Evolutionary conservation across 179 eudicot species (phyloP).

Genomic region (Camellia oleifera): DNA sequence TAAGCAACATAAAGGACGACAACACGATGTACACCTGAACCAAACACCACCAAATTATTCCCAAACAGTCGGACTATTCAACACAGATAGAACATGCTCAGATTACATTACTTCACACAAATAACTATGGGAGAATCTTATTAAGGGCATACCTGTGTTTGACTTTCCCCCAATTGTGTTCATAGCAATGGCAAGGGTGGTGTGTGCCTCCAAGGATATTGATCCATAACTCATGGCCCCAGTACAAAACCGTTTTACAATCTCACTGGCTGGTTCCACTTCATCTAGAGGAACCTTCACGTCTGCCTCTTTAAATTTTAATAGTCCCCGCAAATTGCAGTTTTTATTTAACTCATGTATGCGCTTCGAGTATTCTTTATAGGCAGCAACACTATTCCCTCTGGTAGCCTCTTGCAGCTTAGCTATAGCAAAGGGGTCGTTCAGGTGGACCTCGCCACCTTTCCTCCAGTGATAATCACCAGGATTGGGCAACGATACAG

Average conservation of each 20-base stretch:
- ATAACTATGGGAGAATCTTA: neutral
- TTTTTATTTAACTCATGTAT: slow-evolving; percentile 80
- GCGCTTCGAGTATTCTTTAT: slow-evolving; percentile 87
- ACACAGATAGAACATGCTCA: neutral
- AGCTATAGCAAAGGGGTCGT: slow-evolving; percentile 95
- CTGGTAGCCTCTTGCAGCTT: slow-evolving; percentile 96
- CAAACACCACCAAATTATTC: neutral
- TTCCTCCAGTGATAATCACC: slow-evolving; percentile 99
- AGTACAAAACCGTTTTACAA: slow-evolving; percentile 93
- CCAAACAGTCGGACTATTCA: neutral
- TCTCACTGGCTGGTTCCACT: slow-evolving; percentile 94
- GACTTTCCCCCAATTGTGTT: slow-evolving; percentile 96
- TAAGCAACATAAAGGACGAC: neutral
- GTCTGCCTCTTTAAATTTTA: slow-evolving; percentile 73
- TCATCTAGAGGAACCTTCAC: slow-evolving; percentile 77
- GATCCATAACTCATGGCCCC: slow-evolving; percentile 99
- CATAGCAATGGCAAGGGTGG: slow-evolving; percentile 94
- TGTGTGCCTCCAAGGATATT: slow-evolving; percentile 92
- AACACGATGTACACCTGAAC: neutral
- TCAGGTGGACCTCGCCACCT: slow-evolving; percentile 90
- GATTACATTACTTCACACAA: neutral
- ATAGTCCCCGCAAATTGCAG: slow-evolving; percentile 86
- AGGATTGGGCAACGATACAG: slow-evolving; percentile 90
- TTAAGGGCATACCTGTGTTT: slow-evolving; percentile 65
- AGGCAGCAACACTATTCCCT: slow-evolving; percentile 89